Base-by-base conservation (phyloP, 2,329 filamentous ascomycete genomes). In the Plenodomus tracheiphilus region DNA sequence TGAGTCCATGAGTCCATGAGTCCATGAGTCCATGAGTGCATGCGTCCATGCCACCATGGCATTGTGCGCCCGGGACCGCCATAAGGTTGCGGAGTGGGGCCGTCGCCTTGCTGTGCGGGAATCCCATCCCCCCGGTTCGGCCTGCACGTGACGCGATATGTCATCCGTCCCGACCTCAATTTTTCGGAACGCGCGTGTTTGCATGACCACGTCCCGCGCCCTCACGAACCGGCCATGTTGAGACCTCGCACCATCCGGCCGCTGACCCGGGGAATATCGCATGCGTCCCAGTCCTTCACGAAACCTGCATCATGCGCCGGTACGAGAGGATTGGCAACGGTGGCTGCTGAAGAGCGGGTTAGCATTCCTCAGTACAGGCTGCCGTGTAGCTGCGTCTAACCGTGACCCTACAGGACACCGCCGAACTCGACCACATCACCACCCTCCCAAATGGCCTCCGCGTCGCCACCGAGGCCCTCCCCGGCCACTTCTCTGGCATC, bases 401-500 rank as follows among this genome's bases (percentile, higher is more conserved):
- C 18, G 16, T 25, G 17, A 42, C 30, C 25, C 18, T 47, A 11
- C 45, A 89, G 85, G 92, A 97, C 69, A 90, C 91, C 13, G 86
- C 86, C 41, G 90, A 96, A 57, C 84, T 96, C 63, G 91, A 97
- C 72, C 80, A 87, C 59, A 87, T 97, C 65, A 96, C 92, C 7
- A 92, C 87, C 1, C 84, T 99, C 15, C 79, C 91, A 41, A 99
- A 99, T 81, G 94, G 94, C 68, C 78, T 99, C 58, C 89, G 93
- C 49, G 91, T 99, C 50, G 94, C 94, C 19, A 96, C 93, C 38
- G 94, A 99, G 72, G 91, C 92, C 47, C 82, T 97, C 10, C 92
- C 93, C 1, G 94, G 94, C 36, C 92, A 92, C 61, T 99, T 99
- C 73, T 89, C 92, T 3, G 94, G 91, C 42, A 88, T 99, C 15